Percentiles rank a stretch among this genome's conserved stretches.
Evolutionary conservation across 768 basidiomycete species (phyloP).

Genomic region (Hygrocybe punicea): DNA sequence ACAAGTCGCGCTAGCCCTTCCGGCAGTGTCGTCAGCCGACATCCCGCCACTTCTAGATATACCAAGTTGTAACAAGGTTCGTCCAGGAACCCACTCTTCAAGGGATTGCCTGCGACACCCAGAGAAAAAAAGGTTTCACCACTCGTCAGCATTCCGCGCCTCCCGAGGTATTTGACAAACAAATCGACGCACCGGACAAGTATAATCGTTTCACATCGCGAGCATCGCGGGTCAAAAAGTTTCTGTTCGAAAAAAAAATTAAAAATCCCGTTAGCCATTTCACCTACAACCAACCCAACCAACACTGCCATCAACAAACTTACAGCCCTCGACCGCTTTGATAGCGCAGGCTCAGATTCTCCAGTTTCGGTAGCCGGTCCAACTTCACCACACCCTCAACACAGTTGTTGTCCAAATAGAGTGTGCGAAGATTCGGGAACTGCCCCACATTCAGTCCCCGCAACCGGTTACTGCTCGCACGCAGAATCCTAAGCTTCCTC

Average conservation of each 20-base stretch:
- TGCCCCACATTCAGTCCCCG: constrained; percentile 57
- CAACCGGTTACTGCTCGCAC: constrained; percentile 79
- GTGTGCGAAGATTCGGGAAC: constrained; percentile 74
- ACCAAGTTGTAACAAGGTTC: constrained; percentile 84
- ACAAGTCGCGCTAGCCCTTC: constrained; percentile 55
- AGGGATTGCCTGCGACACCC: constrained; percentile 61
- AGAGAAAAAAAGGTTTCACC: constrained; percentile 4
- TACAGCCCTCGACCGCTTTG: constrained; percentile 75
- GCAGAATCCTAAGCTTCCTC: constrained; percentile 75
- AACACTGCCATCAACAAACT: constrained; percentile 35
- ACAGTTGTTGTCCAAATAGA: constrained; percentile 88
- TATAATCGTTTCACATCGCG: constrained; percentile 93
- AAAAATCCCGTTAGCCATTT: not conserved
- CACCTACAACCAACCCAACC: not conserved
- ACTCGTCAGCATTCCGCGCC: constrained; percentile 1
- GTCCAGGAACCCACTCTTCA: constrained; percentile 56
- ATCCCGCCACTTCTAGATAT: constrained; percentile 89
- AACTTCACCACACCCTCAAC: constrained; percentile 51
- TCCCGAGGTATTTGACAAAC: not conserved
- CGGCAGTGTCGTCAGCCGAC: constrained; percentile 77
- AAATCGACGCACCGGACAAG: constrained; percentile 69
- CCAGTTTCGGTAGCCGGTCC: constrained; percentile 64
- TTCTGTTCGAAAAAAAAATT: constrained; percentile 29
- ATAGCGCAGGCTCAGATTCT: constrained; percentile 88
- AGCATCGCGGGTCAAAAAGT: constrained; percentile 62